Base-by-base conservation (phyloP, 148 eudicot species). In the Fagopyrum tataricum region DNA sequence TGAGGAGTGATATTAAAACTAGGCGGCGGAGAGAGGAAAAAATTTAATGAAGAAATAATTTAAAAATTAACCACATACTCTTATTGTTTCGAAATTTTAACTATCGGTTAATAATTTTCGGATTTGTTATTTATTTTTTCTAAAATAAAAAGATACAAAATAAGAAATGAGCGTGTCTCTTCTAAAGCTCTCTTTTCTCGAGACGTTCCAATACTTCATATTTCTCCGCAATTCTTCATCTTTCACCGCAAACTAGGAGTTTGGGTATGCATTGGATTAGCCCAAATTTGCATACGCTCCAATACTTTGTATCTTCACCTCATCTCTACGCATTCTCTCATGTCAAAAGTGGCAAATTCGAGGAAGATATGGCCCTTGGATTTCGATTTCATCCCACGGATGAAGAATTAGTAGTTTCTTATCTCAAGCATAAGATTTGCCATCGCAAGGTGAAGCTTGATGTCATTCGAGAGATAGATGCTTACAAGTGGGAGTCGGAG, bases 361-460 rank as follows among this genome's bases (percentile, higher is more conserved):
- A 71, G 73, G 31, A 78, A 71, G 4, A 78, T 14, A 4, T 93
- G 87, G 83, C 96, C 96, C 98, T 96, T 1, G 98, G 98, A 2
- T 93, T 93, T 41, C 80, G 98, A 41, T 93, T 92, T 73, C 96
- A 92, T 67, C 98, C 98, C 0, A 92, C 96, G 0, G 98, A 92
- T 44, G 98, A 92, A 67, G 98, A 93, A 70, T 82, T 93, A 7
- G 82, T 93, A 39, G 76, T 93, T 1, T 93, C 88, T 76, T 93
- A 90, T 76, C 79, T 93, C 14, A 93, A 93, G 80, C 80, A 89
- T 37, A 93, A 90, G 84, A 90, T 88, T 76, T 87, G 87, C 67
- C 79, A 84, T 14, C 78, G 78, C 5, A 75, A 76, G 11, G 78
- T 85, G 23, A 84, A 81, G 81, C 90, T 83, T 62, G 88, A 93